Evolutionary conservation across 2,329 filamentous ascomycete genomes (phyloP).

Genomic region (Apiospora phragmitis): DNA sequence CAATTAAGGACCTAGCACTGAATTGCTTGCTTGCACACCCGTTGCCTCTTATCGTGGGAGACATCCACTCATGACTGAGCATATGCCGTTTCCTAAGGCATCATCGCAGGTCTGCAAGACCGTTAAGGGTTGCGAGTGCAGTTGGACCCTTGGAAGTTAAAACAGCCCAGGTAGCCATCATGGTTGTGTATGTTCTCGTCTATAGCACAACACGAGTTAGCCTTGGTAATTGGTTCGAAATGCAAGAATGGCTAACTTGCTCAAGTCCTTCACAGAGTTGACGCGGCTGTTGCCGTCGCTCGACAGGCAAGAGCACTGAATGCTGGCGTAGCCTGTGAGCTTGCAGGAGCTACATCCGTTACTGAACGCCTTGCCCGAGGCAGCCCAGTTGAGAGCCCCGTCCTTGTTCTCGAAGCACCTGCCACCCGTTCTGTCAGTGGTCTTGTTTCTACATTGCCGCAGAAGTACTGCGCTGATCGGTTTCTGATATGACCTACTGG

Average conservation of each 20-base stretch:
- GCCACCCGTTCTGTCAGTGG: not conserved
- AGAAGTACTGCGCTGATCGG: not conserved
- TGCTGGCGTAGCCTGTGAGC: not conserved
- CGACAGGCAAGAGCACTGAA: not conserved
- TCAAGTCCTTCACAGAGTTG: not conserved
- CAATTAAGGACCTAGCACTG: not conserved
- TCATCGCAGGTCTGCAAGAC: not conserved
- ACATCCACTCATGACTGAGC: not conserved
- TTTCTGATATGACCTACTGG: not conserved
- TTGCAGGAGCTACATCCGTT: conserved; percentile 3
- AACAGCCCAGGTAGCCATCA: not conserved
- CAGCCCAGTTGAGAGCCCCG: not conserved
- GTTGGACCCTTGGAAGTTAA: not conserved
- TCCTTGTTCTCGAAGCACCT: not conserved
- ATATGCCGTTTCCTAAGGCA: not conserved
- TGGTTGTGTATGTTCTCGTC: not conserved
- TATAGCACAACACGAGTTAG: not conserved
- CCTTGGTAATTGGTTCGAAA: not conserved
- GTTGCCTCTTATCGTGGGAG: not conserved
- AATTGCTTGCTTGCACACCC: not conserved
- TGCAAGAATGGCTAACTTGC: not conserved
- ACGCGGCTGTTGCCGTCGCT: not conserved
- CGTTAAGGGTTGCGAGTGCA: not conserved
- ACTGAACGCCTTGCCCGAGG: not conserved
- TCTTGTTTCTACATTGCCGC: not conserved